Percentiles rank a stretch among this genome's conserved stretches.
Evolutionary conservation across 2,329 filamentous ascomycete genomes (phyloP).

Genomic region (Neofusicoccum ribis): DNA sequence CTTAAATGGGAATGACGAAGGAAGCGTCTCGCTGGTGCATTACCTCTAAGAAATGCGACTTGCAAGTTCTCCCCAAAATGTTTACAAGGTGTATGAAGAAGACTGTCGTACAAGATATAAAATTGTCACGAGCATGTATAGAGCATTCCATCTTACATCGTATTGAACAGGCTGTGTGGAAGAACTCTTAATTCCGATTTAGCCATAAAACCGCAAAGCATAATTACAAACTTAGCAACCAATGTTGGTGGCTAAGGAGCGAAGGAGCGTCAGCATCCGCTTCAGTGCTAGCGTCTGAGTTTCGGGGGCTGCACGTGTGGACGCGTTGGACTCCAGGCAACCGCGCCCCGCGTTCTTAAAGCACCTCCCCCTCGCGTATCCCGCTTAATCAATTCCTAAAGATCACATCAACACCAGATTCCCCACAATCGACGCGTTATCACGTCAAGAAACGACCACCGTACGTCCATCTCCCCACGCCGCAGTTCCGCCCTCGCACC

Average conservation of each 20-base stretch:
- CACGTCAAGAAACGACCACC: background rate
- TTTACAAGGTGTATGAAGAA: no score
- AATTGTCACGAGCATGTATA: no score
- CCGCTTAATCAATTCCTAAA: no score
- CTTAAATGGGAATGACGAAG: background rate
- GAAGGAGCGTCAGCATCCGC: background rate
- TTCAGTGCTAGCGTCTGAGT: background rate
- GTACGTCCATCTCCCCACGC: background rate
- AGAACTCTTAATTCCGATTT: no score
- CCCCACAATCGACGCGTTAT: background rate
- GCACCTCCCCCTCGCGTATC: background rate
- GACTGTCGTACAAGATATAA: no score
- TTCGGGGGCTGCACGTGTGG: background rate
- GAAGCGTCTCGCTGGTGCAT: no score
- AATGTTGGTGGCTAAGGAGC: background rate
- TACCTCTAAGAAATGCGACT: no score
- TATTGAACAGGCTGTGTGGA: no score
- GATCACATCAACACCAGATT: background rate
- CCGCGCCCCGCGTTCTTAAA: background rate
- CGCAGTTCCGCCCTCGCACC: background rate
- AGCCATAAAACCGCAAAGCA: no score
- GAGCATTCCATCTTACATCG: no score
- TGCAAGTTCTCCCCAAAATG: no score
- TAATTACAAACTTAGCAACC: no score
- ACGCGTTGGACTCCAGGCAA: background rate